These are phyloP conservation scores for Apiospora marii DNA, from an alignment of 2,329 filamentous ascomycete genomes.

Conservation along the genomic window DNA sequence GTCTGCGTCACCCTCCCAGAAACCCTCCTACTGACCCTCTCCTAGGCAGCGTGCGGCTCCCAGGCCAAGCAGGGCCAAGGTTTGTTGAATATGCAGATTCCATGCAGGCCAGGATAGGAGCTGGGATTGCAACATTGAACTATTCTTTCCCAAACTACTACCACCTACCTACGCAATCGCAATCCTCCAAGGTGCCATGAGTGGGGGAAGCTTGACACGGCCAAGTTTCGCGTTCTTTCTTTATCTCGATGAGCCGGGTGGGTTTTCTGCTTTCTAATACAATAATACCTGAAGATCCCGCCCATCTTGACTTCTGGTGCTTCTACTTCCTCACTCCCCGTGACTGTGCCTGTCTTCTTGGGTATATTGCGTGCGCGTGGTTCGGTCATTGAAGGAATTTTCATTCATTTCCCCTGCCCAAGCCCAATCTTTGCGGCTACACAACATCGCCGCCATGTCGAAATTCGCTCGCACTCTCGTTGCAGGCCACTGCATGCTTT, in stretches of 20 bases:
- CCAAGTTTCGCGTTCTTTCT: slow-evolving; percentile 1
- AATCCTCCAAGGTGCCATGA: slow-evolving; percentile 6
- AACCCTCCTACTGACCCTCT: no score
- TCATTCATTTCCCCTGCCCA: neutral
- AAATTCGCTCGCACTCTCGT: slow-evolving; percentile 7
- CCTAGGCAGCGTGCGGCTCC: neutral
- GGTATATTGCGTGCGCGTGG: slow-evolving; percentile 7
- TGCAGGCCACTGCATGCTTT: slow-evolving; percentile 17
- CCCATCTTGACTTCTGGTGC: neutral
- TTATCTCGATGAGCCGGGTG: neutral
- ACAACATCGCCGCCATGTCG: slow-evolving; percentile 16
- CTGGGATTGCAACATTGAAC: slow-evolving; percentile 2
- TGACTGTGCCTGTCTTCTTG: slow-evolving; percentile 14
- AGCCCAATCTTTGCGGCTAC: neutral
- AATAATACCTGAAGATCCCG: slow-evolving; percentile 1
- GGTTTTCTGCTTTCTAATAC: neutral
- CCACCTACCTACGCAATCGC: slow-evolving; percentile 12
- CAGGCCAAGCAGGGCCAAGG: neutral
- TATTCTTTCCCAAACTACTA: neutral
- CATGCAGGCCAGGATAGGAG: neutral
- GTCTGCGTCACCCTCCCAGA: neutral
- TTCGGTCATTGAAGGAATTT: neutral
- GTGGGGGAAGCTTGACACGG: slow-evolving; percentile 8
- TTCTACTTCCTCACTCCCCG: neutral
- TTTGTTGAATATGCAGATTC: neutral